Evolutionary conservation across 2,329 filamentous ascomycete species (phyloP).

Genomic region (Microsporum audouinii): DNA sequence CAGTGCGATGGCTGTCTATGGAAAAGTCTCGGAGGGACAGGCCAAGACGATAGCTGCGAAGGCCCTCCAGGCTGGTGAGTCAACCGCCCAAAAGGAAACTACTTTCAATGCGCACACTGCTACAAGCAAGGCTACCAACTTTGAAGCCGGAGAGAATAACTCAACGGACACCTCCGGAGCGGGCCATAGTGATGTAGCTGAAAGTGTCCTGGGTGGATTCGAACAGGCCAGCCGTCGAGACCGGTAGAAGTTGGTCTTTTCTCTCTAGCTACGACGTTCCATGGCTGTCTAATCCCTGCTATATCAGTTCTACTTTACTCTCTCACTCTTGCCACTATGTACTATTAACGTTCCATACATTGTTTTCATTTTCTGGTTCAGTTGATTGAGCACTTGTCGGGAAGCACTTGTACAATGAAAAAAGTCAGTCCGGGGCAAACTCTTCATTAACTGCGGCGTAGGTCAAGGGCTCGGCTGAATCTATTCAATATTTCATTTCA

Average conservation of each 20-base stretch:
- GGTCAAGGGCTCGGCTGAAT: no score
- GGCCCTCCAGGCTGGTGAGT: constrained; percentile 21
- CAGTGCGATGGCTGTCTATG: constrained; percentile 87
- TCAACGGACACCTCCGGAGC: constrained; percentile 10
- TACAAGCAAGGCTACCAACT: constrained; percentile 5
- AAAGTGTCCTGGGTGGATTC: constrained; percentile 40
- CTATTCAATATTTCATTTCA: background rate
- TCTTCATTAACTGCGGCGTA: background rate
- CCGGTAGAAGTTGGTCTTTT: background rate
- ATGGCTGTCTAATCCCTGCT: background rate
- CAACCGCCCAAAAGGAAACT: constrained; percentile 8
- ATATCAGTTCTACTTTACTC: background rate
- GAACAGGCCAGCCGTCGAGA: constrained; percentile 30
- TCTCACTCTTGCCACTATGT: background rate
- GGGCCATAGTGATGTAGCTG: constrained; percentile 32
- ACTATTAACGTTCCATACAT: background rate
- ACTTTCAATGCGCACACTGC: constrained; percentile 10
- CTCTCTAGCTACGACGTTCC: background rate
- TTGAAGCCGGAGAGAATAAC: constrained; percentile 11
- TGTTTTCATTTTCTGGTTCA: background rate
- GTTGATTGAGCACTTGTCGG: background rate
- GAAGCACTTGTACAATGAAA: background rate
- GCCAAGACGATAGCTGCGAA: constrained; percentile 48
- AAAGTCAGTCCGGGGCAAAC: background rate
- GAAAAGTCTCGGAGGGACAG: constrained; percentile 78